Evolutionary conservation across 1,284 basidiomycete species (phyloP).

Genomic region (Flammula alnicola): DNA sequence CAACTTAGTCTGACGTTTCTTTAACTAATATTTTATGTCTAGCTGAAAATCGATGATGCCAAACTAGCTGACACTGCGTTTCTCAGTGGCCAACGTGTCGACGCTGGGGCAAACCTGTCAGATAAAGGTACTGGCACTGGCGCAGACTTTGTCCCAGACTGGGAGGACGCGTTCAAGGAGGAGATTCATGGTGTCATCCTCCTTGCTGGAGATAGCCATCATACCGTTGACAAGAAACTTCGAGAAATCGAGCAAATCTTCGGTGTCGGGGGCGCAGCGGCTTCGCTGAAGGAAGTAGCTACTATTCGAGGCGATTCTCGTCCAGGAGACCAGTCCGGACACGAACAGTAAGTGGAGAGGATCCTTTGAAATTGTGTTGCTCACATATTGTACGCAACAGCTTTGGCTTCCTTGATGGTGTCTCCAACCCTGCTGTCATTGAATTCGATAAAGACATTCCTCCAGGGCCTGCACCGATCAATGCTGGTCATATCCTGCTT

Average conservation of each 20-base stretch:
- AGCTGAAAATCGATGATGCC: conserved; percentile 38
- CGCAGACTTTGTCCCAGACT: conserved; percentile 36
- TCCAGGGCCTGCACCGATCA: conserved; percentile 45
- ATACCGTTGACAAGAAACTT: conserved; percentile 33
- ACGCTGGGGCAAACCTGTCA: conserved; percentile 32
- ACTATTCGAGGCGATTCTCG: conserved; percentile 39
- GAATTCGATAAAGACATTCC: conserved; percentile 41
- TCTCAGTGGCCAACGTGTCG: conserved; percentile 32
- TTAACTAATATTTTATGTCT: conserved; percentile 4
- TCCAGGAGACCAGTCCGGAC: conserved; percentile 37
- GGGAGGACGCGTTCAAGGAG: conserved; percentile 40
- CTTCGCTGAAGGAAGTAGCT: conserved; percentile 37
- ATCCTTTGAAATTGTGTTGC: not conserved
- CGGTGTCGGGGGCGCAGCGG: conserved; percentile 23
- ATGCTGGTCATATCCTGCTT: conserved; percentile 42
- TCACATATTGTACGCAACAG: conserved; percentile 15
- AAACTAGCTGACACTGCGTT: conserved; percentile 34
- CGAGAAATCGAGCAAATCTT: conserved; percentile 34
- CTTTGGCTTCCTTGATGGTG: conserved; percentile 50
- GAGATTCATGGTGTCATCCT: conserved; percentile 41
- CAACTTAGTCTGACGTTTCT: not conserved
- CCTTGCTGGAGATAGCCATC: conserved; percentile 39
- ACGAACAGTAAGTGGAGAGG: conserved; percentile 41
- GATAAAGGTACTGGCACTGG: conserved; percentile 34
- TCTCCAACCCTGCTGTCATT: conserved; percentile 48